Percentiles rank a stretch among this genome's conserved stretches.
Evolutionary conservation across 352 stramenopile genomes (phyloP).

Genomic region (Phytophthora citrophthora): DNA sequence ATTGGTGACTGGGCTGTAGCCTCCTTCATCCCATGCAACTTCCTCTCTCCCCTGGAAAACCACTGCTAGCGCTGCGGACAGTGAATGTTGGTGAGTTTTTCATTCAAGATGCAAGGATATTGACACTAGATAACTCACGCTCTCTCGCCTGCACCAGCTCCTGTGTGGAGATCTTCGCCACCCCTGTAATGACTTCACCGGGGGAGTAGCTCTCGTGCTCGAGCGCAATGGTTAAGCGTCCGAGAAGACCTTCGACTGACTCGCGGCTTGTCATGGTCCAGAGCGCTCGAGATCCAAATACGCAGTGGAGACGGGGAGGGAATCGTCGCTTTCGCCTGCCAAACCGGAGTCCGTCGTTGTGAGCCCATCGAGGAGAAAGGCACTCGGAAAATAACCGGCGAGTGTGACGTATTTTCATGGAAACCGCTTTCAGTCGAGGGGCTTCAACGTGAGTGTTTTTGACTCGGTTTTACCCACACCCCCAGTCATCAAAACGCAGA

Average conservation of each 20-base stretch:
- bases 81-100: constrained; percentile 1
- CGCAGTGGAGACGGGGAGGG: constrained; percentile 20
- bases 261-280: constrained; percentile 30
- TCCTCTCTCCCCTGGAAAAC: constrained; percentile 32
- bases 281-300: constrained; percentile 12
- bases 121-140: constrained; percentile 23
- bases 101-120: not conserved
- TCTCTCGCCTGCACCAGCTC: constrained; percentile 36
- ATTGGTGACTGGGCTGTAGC: constrained; percentile 34
- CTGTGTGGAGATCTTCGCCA: constrained; percentile 30
- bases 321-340: not conserved
- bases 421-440: constrained; percentile 16
- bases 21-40: constrained; percentile 40
- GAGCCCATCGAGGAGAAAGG: constrained; percentile 9
- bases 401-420: constrained; percentile 20
- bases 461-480: not conserved
- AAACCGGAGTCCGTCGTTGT: not conserved
- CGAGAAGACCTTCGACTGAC: constrained; percentile 36
- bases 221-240: constrained; percentile 35
- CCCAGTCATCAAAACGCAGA: constrained; percentile 22
- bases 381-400: constrained; percentile 28
- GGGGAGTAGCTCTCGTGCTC: constrained; percentile 32
- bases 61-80: constrained; percentile 28
- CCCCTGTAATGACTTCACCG: constrained; percentile 31
- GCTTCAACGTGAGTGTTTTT: constrained; percentile 12